Evolutionary conservation across 805 yeast genomes (phyloP).

Genomic region (Saccharomyces paradoxus): DNA sequence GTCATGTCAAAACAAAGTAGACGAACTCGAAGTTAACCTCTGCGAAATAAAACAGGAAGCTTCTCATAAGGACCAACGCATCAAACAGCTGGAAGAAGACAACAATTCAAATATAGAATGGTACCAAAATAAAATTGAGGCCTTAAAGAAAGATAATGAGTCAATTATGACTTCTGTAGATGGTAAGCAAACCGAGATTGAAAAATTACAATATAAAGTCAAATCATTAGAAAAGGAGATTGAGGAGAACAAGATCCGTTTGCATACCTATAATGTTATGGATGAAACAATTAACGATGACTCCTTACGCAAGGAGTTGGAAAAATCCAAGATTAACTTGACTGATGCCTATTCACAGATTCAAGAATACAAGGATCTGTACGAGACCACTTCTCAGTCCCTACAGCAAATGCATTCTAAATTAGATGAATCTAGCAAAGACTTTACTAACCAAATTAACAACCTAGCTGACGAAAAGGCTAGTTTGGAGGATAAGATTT

Average conservation of each 20-base stretch:
- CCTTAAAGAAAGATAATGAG: constrained; percentile 7
- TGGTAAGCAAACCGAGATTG: constrained; percentile 5
- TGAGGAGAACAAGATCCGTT: constrained; percentile 22
- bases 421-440: constrained; percentile 39
- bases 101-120: constrained; percentile 47
- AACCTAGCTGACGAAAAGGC: constrained; percentile 16
- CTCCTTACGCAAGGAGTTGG: constrained; percentile 34
- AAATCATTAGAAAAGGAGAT: constrained; percentile 19
- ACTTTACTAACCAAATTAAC: constrained; percentile 12
- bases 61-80: background rate
- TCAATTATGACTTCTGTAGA: constrained; percentile 32
- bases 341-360: constrained; percentile 49
- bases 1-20: constrained; percentile 42
- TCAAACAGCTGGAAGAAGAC: constrained; percentile 31
- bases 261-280: constrained; percentile 25
- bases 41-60: constrained; percentile 1
- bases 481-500: constrained; percentile 13
- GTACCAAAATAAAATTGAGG: constrained; percentile 52
- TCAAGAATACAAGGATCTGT: constrained; percentile 54
- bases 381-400: constrained; percentile 60
- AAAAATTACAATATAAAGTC: constrained; percentile 7
- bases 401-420: constrained; percentile 45
- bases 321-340: constrained; percentile 45
- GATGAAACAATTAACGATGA: constrained; percentile 21
- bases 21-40: constrained; percentile 34